Base-by-base conservation (phyloP, 495 filamentous ascomycete species). In the Penicillium samsonianum region DNA sequence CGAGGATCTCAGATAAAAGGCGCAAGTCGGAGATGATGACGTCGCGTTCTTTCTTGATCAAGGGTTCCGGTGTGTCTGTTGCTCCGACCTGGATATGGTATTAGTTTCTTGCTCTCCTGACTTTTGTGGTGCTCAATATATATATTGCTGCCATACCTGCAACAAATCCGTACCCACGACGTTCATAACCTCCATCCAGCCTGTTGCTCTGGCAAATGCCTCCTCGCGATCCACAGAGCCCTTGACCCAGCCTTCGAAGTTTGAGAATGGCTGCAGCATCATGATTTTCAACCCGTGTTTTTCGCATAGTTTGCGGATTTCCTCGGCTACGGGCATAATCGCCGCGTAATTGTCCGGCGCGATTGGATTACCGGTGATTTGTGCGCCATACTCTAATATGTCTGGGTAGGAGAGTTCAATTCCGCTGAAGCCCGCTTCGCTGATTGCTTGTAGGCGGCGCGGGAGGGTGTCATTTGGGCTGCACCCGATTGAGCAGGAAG, bases 401-500 rank as follows among this genome's bases (percentile, higher is more conserved):
- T 92, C 88, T 0, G 88, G 87, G 66, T 92, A 88, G 19, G 84
- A 85, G 4, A 93, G 81, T 64, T 93, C 90, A 50, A 92, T 87
- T 16, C 78, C 86, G 17, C 76, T 67, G 70, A 90, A 92, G 14
- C 87, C 86, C 1, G 89, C 87, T 16, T 71, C 65, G 33, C 80
- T 73, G 53, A 92, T 86, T 28, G 88, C 86, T 50, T 84, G 72
- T 25, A 92, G 82, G 63, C 87, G 90, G 42, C 80, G 65, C 3
- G 79, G 82, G 20, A 92, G 79, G 3, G 82, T 81, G 64, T 86
- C 80, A 16, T 73, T 63, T 3, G 74, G 70, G 46, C 61, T 63
- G 63, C 76, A 73, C 48, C 82, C 84, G 33, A 90, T 83, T 22
- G 84, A 89, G 66, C 82, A 85, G 57, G 82, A 81, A 23, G 87